Base-by-base conservation (phyloP, 2,329 filamentous ascomycete species). In the Rachicladosporium sp. region DNA sequence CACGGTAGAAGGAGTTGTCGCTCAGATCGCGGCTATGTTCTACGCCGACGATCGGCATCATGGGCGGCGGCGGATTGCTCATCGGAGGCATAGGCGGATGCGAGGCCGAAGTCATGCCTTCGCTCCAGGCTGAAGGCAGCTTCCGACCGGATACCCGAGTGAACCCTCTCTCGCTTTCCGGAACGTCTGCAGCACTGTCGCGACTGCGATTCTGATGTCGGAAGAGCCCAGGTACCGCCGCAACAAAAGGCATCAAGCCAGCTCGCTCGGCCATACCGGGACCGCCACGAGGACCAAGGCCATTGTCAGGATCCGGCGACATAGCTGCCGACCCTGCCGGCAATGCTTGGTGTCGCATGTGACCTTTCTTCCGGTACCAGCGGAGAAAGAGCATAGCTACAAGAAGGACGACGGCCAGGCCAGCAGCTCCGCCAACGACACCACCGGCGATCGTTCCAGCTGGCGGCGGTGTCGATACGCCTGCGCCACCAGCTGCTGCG, bases 341-440 rank as follows among this genome's bases (percentile, higher is more conserved):
- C 7, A 56, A 42, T 27, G 50, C 51, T 33, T 48, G 49, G 32
- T 55, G 54, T 7, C 46, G 43, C 10, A 38, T 27, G 31, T 47
- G 42, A 8, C 38, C 37, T 30, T 46, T 47, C 29, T 57, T 60
- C 45, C 68, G 67, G 53, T 71, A 73, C 50, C 71, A 69, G 42
- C 66, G 63, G 34, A 74, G 59, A 39, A 76, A 56, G 27, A 76
- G 55, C 38, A 78, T 53, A 8, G 75, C 54, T 27, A 71, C 58
- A 8, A 69, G 51, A 6, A 73, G 50, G 5, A 74, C 51, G 6
- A 74, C 52, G 8, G 73, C 69, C 29, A 72, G 51, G 19, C 74
- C 76, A 27, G 74, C 73, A 36, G 77, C 65, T 35, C 74, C 74
- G 10, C 76, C 76, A 15, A 80, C 65, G n/a, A 79, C 71, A 34